Base-by-base conservation (phyloP, 2,329 filamentous ascomycete species). In the Bipolaris bicolor region DNA sequence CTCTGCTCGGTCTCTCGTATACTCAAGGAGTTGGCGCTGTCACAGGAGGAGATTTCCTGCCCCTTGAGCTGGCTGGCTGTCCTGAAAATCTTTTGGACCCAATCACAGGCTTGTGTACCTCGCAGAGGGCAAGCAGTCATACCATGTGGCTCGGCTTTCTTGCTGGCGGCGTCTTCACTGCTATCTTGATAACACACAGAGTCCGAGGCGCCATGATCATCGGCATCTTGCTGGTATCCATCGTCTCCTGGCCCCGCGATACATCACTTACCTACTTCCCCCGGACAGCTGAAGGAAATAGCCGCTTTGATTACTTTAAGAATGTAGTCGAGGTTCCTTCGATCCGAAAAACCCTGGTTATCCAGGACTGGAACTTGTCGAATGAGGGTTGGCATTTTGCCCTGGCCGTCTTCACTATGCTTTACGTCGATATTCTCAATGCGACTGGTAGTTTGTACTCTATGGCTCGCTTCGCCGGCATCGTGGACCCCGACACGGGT, bases 111-210 rank as follows among this genome's bases (percentile, higher is more conserved):
- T 67, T 85, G 1, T 95, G 91, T 73, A 84, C 85, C 0, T 78
- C 80, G 41, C 81, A 85, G 54, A 92, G 92, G 82, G 93, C 96
- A 88, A 86, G 90, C 55, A 90, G 84, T 67, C 90, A 91, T 0
- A 86, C 88, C 18, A 87, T 96, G 85, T 96, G 92, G 92, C 83
- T 96, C 49, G 92, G 91, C 26, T 92, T 96, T 65, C 94, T 96
- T 79, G 90, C 89, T 64, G 91, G 91, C 36, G 91, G 91, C 54
- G 84, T 96, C 60, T 77, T 96, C 48, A 96, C 91, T 1, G 88
- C 88, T 16, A 78, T 95, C 56, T 79, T 96, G 48, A 90, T 94
- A 87, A 86, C 93, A 79, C 96, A 92, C 76, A 88, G 90, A 20
- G 85, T 96, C 74, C 94, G 93, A 77, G 91, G 91, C 55, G 91